Evolutionary conservation across 129 eudicot species (phyloP), one percentile per base, ranked within the genome.

Genomic region (Pulicaria dysenterica): DNA sequence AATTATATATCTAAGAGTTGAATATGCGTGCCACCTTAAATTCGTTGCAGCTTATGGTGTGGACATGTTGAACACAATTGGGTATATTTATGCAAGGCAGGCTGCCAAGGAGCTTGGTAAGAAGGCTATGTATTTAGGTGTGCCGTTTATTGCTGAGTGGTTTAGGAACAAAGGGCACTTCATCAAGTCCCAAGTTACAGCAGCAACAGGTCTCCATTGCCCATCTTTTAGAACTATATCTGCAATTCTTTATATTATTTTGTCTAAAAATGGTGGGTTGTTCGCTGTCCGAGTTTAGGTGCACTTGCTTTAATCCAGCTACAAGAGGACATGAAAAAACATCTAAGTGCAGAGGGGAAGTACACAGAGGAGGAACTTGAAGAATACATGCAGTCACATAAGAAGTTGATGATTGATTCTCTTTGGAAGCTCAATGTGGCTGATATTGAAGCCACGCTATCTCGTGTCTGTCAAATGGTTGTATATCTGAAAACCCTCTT

Each of bases 91-190:
- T 81, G 82, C 91, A 67, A 81, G 97, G 50, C 97, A 88, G 76
- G 86, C 97, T 46, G 96, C 99, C 54, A 88, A 88, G 75, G 99
- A 95, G 82, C 94, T 95, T 42, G 99, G 99, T 58, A 95, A 95
- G 83, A 90, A 88, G 77, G 99, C 89, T 61, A 80, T 88, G 12
- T 90, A 78, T 64, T 72, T 95, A 72, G 96, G 97, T 31, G 95
- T 95, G 59, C 99, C 99, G 45, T 90, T 95, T 65, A 75, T 95
- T 69, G 99, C 99, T 7, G 99, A 95, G 78, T 95, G 99, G 99
- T 90, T 95, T 74, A 86, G 99, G 73, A 95, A 90, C 85, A 90
- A 95, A 88, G 97, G 97, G 34, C 99, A 95, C 58, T 86, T 73
- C 62, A 86, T 90, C 48, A 95, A 88, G 80, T 95, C 99, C 51